Evolutionary conservation across 2,329 filamentous ascomycete species (phyloP), one percentile per base, ranked within the genome.

Genomic region (Ophiocordyceps camponoti-rufipedis): DNA sequence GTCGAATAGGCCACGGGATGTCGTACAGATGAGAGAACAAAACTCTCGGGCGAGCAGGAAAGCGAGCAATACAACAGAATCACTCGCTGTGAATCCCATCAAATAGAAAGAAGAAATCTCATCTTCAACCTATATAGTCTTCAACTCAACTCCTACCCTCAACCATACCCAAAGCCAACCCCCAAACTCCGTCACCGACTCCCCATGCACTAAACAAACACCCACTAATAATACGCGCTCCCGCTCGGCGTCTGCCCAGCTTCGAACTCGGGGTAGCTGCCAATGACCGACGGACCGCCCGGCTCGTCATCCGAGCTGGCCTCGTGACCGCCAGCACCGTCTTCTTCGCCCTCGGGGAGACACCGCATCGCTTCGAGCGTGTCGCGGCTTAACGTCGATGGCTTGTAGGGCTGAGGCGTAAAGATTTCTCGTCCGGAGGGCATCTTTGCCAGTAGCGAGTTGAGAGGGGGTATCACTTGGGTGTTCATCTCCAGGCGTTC

Each of bases 371-470:
- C 64, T 44, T 80, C 74, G 11, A 96, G 64, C 0, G 74, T 66
- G 28, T 79, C 72, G 11, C 71, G 67, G 41, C 82, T 82, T 11
- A 95, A 63, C 1, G 63, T 59, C 0, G 82, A 82, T 0, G 77
- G 73, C 7, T 72, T 67, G 53, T 79, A 95, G 1, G 76, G 69
- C 54, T 80, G 80, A 33, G 85, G 66, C 0, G 69, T 72, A 51
- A 93, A 82, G 45, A 94, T 86, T 55, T 95, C 88, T 50, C 89
- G 76, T 2, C 89, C 89, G 1, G 84, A 89, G 0, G 91, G 89
- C 66, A 96, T 82, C 49, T 77, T 80, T 7, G 83, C 74, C 5
- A 94, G 63, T 10, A 95, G 65, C 0, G 82, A 74, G 13, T 79
- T 80, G 5, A 75, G 72, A 0, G 82, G 71, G 0, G 88, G 86